Base-by-base conservation (phyloP, 129 eudicot species). In the Arctium lappa region DNA sequence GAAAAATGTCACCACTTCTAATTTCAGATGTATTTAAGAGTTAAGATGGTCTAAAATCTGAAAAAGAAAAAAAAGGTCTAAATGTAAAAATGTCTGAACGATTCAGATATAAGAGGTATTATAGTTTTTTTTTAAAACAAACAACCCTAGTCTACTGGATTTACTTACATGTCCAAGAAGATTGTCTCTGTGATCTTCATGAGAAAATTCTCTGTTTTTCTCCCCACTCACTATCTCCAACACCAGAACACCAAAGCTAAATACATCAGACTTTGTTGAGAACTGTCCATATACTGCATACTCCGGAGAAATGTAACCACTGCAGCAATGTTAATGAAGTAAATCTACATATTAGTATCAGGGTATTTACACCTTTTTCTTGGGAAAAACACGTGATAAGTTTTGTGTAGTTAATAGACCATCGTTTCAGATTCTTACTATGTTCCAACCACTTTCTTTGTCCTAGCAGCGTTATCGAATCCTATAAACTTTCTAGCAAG, bases 361-460 rank as follows among this genome's bases (percentile, higher is more conserved):
- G 22, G 62, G 62, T 50, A 56, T 56, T 56, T 56, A 56, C 66
- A 56, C 16, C 27, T 8, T n/a, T n/a, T 60, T 60, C 68, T 60
- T 60, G 29, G n/a, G 30, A 60, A 60, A 22, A 60, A n/a, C 68
- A 60, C 9, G 9, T 60, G 9, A 5, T n/a, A n/a, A n/a, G n/a
- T 1, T 60, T n/a, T 60, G 68, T 30, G 27, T 7, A 1, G 22
- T 10, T 1, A 16, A 16, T 60, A 60, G 8, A 60, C 29, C 68
- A 60, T 60, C 15, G 12, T n/a, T n/a, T 1, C 3, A 22, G 33
- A 18, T 78, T 39, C 91, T 85, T 85, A 88, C 91, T 82, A 34
- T 80, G 91, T 88, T 44, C 89, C 91, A 29, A 88, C 91, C 38
- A 88, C 82, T 79, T 85, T 82, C 69, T 79, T 85, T 85, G 91